These are phyloP conservation scores for Calonectria naviculata DNA, from an alignment of 2,329 filamentous ascomycete species.

Conservation along the genomic window DNA sequence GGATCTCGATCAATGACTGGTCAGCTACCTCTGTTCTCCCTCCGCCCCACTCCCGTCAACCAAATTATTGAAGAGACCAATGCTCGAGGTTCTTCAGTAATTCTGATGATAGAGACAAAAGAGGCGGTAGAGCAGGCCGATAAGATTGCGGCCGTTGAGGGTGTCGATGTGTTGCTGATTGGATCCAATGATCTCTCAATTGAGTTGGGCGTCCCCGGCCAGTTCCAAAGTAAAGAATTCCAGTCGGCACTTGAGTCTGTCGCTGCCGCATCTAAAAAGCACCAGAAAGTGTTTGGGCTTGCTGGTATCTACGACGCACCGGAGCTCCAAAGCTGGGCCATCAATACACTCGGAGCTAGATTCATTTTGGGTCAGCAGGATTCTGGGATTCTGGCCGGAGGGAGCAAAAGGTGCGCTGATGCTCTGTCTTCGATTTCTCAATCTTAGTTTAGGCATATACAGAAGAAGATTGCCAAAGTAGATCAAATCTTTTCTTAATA, in stretches of 20 bases:
- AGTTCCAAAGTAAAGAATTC: neutral
- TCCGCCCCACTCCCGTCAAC: neutral
- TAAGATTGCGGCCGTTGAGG: neutral
- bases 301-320: neutral
- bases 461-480: no score
- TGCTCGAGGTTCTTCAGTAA: neutral
- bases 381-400: neutral
- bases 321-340: neutral
- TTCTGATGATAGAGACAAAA: neutral
- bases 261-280: neutral
- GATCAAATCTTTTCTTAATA: neutral
- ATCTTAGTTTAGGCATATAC: no score
- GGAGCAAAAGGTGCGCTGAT: neutral
- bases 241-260: neutral
- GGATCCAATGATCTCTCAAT: neutral
- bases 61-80: neutral
- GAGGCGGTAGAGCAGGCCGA: neutral
- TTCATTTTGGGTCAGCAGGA: neutral
- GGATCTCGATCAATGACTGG: neutral
- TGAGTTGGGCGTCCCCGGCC: neutral
- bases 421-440: neutral
- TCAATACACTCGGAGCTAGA: neutral
- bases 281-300: neutral
- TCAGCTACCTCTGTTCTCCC: neutral
- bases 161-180: neutral